Evolutionary conservation across 192 early-diverging fungal species (phyloP), one percentile per base, ranked within the genome.

Genomic region (Cetraspora pellucida): DNA sequence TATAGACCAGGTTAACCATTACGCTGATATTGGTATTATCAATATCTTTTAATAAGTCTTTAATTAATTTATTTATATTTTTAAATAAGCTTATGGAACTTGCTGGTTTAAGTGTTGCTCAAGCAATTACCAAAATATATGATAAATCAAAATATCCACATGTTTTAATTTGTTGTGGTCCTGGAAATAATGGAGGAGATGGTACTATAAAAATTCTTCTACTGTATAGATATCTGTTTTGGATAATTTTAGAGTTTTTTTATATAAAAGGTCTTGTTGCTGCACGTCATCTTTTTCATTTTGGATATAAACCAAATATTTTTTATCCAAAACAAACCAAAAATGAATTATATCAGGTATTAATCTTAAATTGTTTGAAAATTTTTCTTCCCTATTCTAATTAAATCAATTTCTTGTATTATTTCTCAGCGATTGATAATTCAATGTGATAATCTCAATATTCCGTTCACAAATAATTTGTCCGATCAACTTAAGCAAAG

Each of bases 161-260:
- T 30, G 86, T 95, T 9, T 80, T 93, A 9, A 84, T 96, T 16
- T 92, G 90, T 80, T 87, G 89, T 63, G 94, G 93, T 2, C 92
- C 92, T 46, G 97, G 97, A 52, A 98, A 99, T 80, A 99, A 99
- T 82, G 97, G 97, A 31, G 96, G 96, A 19, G 97, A 99, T 83
- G 97, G 90, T 87, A 82, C 60, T 67, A 43, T 16, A 31, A 10
- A 69, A 25, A 43, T 23, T 44, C 17, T 4, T 23, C 19, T 28
- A 11, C 0, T 58, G 57, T 47, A 43, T 72, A 7, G n/a, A 14
- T 10, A 74, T 23, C 11, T n/a, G 45, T 60, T 57, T 47, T 30
- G 21, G 37, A 25, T 16, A 71, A 43, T 16, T 58, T 68, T 72
- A 66, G 23, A 72, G 54, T 73, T 64, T 54, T 52, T 57, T 28